Evolutionary conservation across 805 yeast genomes (phyloP), one percentile per base, ranked within the genome.

Genomic region (Kodamaea kaohsiungensis): DNA sequence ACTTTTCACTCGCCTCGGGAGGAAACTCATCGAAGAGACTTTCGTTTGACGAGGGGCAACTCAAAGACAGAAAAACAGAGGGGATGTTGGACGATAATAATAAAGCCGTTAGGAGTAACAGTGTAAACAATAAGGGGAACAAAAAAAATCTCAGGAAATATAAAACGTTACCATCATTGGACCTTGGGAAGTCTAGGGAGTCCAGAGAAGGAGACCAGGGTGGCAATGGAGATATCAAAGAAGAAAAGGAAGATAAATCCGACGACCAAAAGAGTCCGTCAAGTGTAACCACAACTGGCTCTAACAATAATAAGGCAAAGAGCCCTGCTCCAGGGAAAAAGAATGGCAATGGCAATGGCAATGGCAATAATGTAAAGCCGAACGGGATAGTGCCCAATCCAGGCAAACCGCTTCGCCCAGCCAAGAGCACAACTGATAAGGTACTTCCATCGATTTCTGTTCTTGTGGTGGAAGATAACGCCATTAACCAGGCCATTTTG

Each of bases 381-480:
- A 40, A n/a, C 25, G 45, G 45, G 10, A 30, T 30, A 12, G 13
- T 30, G 3, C 13, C 35, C 35, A 30, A 30, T 25, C 12, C 45
- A 13, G 18, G 25, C 25, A 15, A 40, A 16, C 22, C 45, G 5
- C 17, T 40, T 22, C 45, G 45, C 9, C 7, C 59, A 7, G 49
- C 64, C 33, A 73, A 72, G 43, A 61, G 71, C 3, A 72, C 81
- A 9, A 73, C 82, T 4, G 82, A 81, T 16, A 87, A 85, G 52
- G 92, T 95, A 17, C 78, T 93, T 16, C 97, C 98, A 0, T 89
- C 91, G 57, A 87, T 95, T 43, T 90, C 91, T 43, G 97, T 95
- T 1, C 73, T 95, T 51, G 92, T 95, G 42, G 99, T 95, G 8
- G 99, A 95, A 69, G 99, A 95, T 76, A 95, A 95, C 70, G 87